These are phyloP conservation scores for Penicillium glabrum DNA, from an alignment of 2,329 filamentous ascomycete species.

Conservation along the genomic window DNA sequence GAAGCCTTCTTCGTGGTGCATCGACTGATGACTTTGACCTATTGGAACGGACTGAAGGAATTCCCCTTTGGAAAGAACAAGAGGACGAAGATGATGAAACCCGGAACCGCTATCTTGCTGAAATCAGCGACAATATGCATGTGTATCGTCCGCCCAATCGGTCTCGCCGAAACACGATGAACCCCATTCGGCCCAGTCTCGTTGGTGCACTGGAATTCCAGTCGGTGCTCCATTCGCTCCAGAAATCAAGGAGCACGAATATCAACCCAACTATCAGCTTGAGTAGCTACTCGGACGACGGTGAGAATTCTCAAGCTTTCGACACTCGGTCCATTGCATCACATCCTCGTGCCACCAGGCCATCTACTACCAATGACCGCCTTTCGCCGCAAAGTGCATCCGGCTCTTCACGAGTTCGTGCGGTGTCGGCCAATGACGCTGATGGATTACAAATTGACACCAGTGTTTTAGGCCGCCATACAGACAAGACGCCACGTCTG, in stretches of 20 bases:
- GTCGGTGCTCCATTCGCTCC: slow-evolving; percentile 82
- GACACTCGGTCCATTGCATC: slow-evolving; percentile 50
- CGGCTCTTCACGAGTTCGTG: slow-evolving; percentile 43
- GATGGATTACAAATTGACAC: slow-evolving; percentile 47
- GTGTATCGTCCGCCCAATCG: slow-evolving; percentile 69
- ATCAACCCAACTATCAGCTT: slow-evolving; percentile 64
- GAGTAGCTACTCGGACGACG: slow-evolving; percentile 68
- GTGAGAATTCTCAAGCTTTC: slow-evolving; percentile 47
- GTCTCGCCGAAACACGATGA: slow-evolving; percentile 68
- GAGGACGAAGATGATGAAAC: slow-evolving; percentile 55
- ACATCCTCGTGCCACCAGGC: slow-evolving; percentile 39
- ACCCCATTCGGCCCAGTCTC: slow-evolving; percentile 86
- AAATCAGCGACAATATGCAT: slow-evolving; percentile 92
- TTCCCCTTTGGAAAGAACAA: slow-evolving; percentile 50
- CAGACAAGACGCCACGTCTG: slow-evolving; percentile 30
- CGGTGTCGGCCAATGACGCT: slow-evolving; percentile 62
- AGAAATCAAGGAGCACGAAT: slow-evolving; percentile 75
- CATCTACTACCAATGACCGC: slow-evolving; percentile 20
- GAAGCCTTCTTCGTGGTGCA: slow-evolving; percentile 46
- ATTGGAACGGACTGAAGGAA: slow-evolving; percentile 53
- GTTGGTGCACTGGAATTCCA: slow-evolving; percentile 93
- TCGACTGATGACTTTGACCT: slow-evolving; percentile 65
- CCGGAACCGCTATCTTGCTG: slow-evolving; percentile 65
- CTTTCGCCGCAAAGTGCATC: slow-evolving; percentile 25
- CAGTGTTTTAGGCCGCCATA: slow-evolving; percentile 27